Percentiles rank a stretch among this genome's conserved stretches.
These are phyloP conservation scores for Thalassiosira profunda DNA, from an alignment of 108 stramenopile species.

Conservation along the genomic window DNA sequence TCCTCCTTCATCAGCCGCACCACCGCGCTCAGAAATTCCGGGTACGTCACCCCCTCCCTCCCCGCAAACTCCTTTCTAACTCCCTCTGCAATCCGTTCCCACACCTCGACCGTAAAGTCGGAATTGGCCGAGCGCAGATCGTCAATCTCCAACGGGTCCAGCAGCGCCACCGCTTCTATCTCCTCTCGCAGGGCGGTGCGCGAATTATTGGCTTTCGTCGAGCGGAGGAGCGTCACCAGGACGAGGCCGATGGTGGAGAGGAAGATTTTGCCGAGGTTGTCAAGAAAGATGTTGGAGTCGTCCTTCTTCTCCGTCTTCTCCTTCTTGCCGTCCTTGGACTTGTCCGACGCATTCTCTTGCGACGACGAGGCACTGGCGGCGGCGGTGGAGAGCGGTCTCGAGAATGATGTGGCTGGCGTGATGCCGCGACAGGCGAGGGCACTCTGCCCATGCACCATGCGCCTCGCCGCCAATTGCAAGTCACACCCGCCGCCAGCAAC, in stretches of 20 bases:
- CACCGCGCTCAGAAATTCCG: conserved; percentile 56
- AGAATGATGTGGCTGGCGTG: too few relatives aligned
- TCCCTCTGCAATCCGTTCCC: conserved; percentile 50
- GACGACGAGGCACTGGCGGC: too few relatives aligned
- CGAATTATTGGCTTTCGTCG: conserved; percentile 62
- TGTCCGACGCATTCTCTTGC: too few relatives aligned
- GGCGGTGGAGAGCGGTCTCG: too few relatives aligned
- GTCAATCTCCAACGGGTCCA: conserved; percentile 89
- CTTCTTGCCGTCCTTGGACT: conserved; percentile 7
- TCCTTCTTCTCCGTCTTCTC: conserved; percentile 46
- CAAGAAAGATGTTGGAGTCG: conserved; percentile 79
- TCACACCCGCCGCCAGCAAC: too few relatives aligned
- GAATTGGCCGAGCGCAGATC: conserved; percentile 81
- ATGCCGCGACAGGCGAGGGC: too few relatives aligned
- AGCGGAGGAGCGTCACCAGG: conserved; percentile 63
- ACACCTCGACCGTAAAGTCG: conserved; percentile 61
- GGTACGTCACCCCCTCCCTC: conserved; percentile 49
- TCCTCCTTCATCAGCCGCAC: conserved; percentile 52
- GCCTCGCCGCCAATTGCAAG: too few relatives aligned
- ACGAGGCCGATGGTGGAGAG: conserved; percentile 63
- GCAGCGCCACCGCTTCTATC: conserved; percentile 54
- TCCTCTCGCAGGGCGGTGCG: conserved; percentile 61
- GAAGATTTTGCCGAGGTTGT: conserved; percentile 84
- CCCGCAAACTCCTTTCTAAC: conserved; percentile 30
- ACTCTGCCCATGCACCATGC: too few relatives aligned